phyloP scores from a whole-genome alignment of 2,329 filamentous ascomycete species.

The Parastagonospora nodorum region DNA sequence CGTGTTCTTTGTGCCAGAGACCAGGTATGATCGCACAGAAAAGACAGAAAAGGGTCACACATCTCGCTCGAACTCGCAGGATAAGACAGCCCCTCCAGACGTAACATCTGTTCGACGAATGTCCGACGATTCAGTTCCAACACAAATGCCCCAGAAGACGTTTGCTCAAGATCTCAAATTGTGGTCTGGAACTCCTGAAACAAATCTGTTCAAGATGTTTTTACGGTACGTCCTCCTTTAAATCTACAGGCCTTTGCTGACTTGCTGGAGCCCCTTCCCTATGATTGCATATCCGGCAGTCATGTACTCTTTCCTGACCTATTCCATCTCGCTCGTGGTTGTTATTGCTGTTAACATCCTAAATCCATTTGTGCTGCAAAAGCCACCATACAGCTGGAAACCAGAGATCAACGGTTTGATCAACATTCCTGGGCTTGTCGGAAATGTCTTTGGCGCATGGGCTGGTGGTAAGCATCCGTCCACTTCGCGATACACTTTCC shows the following conservation, averaged over 20 bases:
- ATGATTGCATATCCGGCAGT: conserved; percentile 46
- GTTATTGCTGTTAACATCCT: conserved; percentile 49
- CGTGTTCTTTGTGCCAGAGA: conserved; percentile 46
- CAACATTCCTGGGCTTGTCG: conserved; percentile 49
- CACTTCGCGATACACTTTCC: no score
- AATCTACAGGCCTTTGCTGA: not conserved
- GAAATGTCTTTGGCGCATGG: conserved; percentile 51
- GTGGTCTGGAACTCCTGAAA: conserved; percentile 38
- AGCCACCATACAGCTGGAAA: conserved; percentile 45
- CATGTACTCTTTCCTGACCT: conserved; percentile 45
- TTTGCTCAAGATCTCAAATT: conserved; percentile 42
- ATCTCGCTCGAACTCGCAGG: conserved; percentile 4
- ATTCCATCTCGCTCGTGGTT: conserved; percentile 45
- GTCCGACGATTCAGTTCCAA: not conserved
- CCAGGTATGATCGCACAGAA: conserved; percentile 39
- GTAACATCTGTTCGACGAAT: conserved; percentile 7
- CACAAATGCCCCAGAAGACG: conserved; percentile 37
- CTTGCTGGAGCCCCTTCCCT: conserved; percentile 38
- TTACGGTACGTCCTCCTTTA: conserved; percentile 13
- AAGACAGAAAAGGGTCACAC: not conserved
- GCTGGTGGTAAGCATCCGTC: conserved; percentile 34
- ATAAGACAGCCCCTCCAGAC: conserved; percentile 12
- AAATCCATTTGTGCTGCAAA: conserved; percentile 47
- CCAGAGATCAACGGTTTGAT: conserved; percentile 47
- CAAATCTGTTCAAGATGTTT: conserved; percentile 43